Evolutionary conservation across 1,284 basidiomycete species (phyloP).

Genomic region (Melampsora americana): DNA sequence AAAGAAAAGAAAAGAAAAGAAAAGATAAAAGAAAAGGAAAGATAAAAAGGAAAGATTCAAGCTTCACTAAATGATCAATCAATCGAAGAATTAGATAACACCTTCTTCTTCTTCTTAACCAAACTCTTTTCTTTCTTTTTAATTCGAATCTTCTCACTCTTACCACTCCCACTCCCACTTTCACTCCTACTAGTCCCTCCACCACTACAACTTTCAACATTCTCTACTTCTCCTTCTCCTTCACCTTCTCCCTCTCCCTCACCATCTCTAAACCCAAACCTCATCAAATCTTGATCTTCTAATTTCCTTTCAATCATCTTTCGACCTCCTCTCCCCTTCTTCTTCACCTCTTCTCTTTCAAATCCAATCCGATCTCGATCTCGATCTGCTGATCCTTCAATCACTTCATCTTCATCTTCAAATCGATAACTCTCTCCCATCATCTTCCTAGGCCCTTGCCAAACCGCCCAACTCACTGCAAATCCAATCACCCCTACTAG

Average conservation of each 20-base stretch:
- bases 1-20: too few species aligned
- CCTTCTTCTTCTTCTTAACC: too few species aligned
- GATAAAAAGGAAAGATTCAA: too few species aligned
- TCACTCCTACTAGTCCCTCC: neutral
- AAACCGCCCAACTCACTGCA: constrained; percentile 42
- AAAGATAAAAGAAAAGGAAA: too few species aligned
- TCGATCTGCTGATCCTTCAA: too few species aligned
- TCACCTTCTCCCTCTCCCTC: too few species aligned
- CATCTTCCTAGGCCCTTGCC: constrained; percentile 33
- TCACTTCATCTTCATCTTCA: neutral
- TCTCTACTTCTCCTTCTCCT: too few species aligned
- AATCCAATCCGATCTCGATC: neutral
- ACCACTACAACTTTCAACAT: neutral
- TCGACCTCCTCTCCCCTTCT: neutral
- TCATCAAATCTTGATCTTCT: neutral
- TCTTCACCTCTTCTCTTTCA: too few species aligned
- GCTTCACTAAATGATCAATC: too few species aligned
- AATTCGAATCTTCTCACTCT: neutral
- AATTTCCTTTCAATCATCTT: neutral
- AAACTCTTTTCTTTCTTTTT: neutral
- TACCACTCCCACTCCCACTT: neutral
- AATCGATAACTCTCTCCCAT: constrained; percentile 2
- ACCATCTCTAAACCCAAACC: neutral
- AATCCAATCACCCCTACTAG: constrained; percentile 39
- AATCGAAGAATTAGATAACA: too few species aligned